Base-by-base conservation (phyloP, 108 stramenopile species). In the Cyclostephanos tholiformis region DNA sequence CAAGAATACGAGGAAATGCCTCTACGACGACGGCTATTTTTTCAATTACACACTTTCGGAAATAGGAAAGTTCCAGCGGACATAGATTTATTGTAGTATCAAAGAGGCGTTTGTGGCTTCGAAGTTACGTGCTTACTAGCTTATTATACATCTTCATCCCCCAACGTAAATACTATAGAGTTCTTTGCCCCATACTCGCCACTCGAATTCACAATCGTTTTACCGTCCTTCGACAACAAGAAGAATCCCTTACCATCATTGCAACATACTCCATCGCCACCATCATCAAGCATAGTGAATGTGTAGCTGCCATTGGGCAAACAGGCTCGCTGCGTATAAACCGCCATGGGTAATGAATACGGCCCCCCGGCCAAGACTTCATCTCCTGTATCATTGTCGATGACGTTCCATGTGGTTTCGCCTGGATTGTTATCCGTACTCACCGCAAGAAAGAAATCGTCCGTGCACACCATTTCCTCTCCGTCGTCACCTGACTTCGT, bases 391-490 rank as follows among this genome's bases (percentile, higher is more conserved):
- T 61, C 66, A 52, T 72, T 73, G 39, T 80, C 62, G 10, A 80
- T 52, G 13, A 80, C 71, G 64, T 52, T 48, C 79, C 79, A 80
- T 10, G 17, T 52, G 0, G 61, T 73, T 68, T 80, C 50, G 12
- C 50, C 63, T 6, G 79, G 79, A 4, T 80, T 61, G 16, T 63
- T 50, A 64, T 80, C 79, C n/a, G 79, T 80, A 60, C 68, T 73
- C 59, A 80, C 36, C 0, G 57, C 72, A 1, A 80, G 32, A 19
- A 63, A 68, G 39, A 80, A 80, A 60, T 80, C 79, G 57, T 80
- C 72, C 11, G 79, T 61, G 30, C 79, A 80, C 46, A 43, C 71
- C 17, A 41, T 49, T 46, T 67, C 53, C 19, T 63, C 35, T 14
- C 61, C 60, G 2, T 35, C 67, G 39, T 69, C n/a, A 6, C 19